Conservation (phyloP, 2,329 filamentous ascomycete species). For the Epichloe uncinata region DNA sequence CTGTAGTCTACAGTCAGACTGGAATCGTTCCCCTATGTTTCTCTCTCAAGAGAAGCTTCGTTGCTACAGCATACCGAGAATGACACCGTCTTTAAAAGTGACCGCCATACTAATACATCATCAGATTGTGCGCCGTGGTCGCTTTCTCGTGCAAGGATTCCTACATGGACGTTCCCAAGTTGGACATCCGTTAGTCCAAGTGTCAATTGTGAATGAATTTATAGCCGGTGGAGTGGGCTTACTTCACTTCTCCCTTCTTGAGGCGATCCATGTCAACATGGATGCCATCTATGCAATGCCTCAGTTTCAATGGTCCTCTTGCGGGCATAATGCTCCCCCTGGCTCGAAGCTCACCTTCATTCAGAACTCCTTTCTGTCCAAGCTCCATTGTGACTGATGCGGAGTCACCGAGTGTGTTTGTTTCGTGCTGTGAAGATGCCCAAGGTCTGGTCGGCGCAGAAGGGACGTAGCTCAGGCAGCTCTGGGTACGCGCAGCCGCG, state of each 20-base stretch:
- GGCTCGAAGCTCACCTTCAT: conserved; percentile 38
- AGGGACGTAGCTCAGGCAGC: conserved; percentile 31
- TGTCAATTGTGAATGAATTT: background rate
- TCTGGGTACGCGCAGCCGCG: conserved; percentile 29
- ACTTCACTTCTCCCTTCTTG: conserved; percentile 99
- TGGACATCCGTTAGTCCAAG: conserved; percentile 29
- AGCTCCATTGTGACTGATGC: conserved; percentile 40
- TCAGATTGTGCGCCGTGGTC: conserved; percentile 16
- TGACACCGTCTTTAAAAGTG: conserved; percentile 97
- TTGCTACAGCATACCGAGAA: conserved; percentile 48
- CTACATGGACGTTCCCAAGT: conserved; percentile 91
- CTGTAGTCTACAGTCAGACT: conserved; percentile 24
- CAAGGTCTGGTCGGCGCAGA: conserved; percentile 10
- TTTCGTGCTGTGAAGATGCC: no score
- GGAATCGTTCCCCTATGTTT: background rate
- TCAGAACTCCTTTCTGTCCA: conserved; percentile 46
- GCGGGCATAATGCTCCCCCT: background rate
- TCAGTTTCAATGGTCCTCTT: background rate
- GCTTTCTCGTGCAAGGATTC: conserved; percentile 19
- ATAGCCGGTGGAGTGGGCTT: conserved; percentile 23
- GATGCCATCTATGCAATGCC: conserved; percentile 69
- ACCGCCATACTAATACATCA: conserved; percentile 69
- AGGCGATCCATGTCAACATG: conserved; percentile 97
- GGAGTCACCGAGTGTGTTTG: no score
- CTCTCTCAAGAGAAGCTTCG: background rate